Evolutionary conservation across 1,139 yeast species (phyloP), one percentile per base, ranked within the genome.

Genomic region (Protomyces arabidopsidicola): DNA sequence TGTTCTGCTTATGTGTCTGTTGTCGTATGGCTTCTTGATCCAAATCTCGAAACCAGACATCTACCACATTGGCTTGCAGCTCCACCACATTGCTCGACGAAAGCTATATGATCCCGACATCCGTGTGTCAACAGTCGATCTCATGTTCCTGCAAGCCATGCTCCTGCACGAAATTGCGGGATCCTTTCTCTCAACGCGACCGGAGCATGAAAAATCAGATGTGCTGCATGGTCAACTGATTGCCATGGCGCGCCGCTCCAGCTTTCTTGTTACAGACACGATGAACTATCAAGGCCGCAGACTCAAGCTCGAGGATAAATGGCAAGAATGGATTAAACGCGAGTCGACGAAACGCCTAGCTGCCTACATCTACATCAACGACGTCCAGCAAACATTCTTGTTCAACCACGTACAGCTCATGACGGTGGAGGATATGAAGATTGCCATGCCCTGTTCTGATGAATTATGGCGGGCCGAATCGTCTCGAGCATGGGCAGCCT

Each of bases 211-310:
- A 34, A 52, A 52, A n/a, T 24, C 55, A 3, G 55, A 52, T 34
- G 55, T 52, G 12, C n/a, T 52, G 42, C 55, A 52, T 52, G 55
- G 55, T 8, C 55, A 52, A 39, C 31, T 52, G 14, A 34, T 52
- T 34, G 55, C 55, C n/a, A 27, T 52, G n/a, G 55, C 55, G 16
- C 16, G 55, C 4, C 55, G 55, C n/a, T 52, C 55, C 39, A n/a
- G n/a, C n/a, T 52, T 31, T 14, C 36, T 52, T 10, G 55, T 31
- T 9, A 27, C 16, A n/a, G 55, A 52, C 22, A n/a, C 55, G 12
- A 35, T 24, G 18, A 31, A 34, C 24, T 27, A 14, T 9, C 24
- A 52, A 5, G 55, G 55, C 42, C 22, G 27, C 16, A 38, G 55
- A 5, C 14, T 52, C 20, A n/a, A 39, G 22, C n/a, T 34, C 10